phyloP scores from a whole-genome alignment of 108 stramenopile species.

The Seminavis robusta region DNA sequence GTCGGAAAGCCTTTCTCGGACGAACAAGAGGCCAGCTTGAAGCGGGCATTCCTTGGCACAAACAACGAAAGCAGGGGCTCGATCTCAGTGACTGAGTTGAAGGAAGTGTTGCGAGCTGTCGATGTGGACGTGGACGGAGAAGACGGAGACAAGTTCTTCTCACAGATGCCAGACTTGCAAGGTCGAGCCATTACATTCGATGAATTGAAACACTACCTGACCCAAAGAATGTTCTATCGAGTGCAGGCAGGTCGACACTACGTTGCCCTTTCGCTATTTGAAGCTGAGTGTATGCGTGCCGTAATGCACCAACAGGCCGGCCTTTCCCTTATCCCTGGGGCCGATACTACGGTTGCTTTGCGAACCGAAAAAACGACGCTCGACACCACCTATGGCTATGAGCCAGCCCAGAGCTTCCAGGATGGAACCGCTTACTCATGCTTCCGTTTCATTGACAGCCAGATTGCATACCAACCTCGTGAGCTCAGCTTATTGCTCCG shows the following conservation, averaged over 20 bases:
- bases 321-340: conserved; percentile 73
- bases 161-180: conserved; percentile 55
- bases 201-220: conserved; percentile 84
- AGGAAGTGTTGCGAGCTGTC: conserved; percentile 85
- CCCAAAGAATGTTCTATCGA: conserved; percentile 81
- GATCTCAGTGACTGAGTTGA: conserved; percentile 85
- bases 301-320: conserved; percentile 82
- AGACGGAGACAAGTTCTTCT: conserved; percentile 72
- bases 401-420: conserved; percentile 85
- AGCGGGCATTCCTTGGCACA: conserved; percentile 83
- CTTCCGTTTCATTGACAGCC: conserved; percentile 94
- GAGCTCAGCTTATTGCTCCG: conserved; percentile 89
- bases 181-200: conserved; percentile 71
- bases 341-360: conserved; percentile 73
- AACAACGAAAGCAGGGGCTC: conserved; percentile 80
- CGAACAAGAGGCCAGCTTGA: conserved; percentile 87
- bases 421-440: conserved; percentile 85
- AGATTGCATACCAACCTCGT: conserved; percentile 85
- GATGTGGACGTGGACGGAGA: conserved; percentile 92
- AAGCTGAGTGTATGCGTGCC: conserved; percentile 95
- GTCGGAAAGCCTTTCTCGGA: conserved; percentile 73
- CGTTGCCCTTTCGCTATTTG: conserved; percentile 89
- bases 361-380: conserved; percentile 79
- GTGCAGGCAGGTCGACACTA: conserved; percentile 93
- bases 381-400: conserved; percentile 80